These are phyloP conservation scores for Nannochloropsis gaditana DNA, from an alignment of 108 stramenopile species.

Conservation along the genomic window DNA sequence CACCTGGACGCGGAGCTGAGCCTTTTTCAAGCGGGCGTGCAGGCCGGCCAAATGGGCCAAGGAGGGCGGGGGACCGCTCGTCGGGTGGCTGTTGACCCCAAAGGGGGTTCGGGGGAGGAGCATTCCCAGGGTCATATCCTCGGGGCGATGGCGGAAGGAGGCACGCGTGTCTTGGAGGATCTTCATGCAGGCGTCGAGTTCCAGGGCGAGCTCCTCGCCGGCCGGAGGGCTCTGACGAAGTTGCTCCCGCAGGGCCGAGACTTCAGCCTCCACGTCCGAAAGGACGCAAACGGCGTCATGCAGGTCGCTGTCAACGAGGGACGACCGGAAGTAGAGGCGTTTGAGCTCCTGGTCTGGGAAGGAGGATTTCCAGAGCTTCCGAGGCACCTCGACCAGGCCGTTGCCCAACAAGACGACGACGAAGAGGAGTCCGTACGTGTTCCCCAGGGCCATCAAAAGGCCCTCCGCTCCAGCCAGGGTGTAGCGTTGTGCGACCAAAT, in stretches of 20 bases:
- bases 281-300: slow-evolving; percentile 62
- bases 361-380: slow-evolving; percentile 61
- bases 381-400: slow-evolving; percentile 69
- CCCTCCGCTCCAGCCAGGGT: slow-evolving; percentile 52
- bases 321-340: slow-evolving; percentile 58
- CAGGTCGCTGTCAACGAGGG: slow-evolving; percentile 58
- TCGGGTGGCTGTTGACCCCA: background rate
- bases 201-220: background rate
- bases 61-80: slow-evolving; percentile 43
- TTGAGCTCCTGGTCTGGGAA: slow-evolving; percentile 58
- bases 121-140: slow-evolving; percentile 3
- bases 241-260: background rate
- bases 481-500: slow-evolving; percentile 36
- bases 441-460: slow-evolving; percentile 68
- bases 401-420: slow-evolving; percentile 67
- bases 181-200: background rate
- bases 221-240: background rate
- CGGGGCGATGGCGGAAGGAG: background rate
- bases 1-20: slow-evolving; percentile 54
- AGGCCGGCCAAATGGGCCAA: slow-evolving; percentile 54
- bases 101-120: background rate
- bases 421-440: slow-evolving; percentile 74
- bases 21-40: slow-evolving; percentile 53
- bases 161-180: background rate
- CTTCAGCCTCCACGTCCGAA: slow-evolving; percentile 58